Evolutionary conservation across 495 filamentous ascomycete genomes (phyloP).

Genomic region (Xylaria venustula): DNA sequence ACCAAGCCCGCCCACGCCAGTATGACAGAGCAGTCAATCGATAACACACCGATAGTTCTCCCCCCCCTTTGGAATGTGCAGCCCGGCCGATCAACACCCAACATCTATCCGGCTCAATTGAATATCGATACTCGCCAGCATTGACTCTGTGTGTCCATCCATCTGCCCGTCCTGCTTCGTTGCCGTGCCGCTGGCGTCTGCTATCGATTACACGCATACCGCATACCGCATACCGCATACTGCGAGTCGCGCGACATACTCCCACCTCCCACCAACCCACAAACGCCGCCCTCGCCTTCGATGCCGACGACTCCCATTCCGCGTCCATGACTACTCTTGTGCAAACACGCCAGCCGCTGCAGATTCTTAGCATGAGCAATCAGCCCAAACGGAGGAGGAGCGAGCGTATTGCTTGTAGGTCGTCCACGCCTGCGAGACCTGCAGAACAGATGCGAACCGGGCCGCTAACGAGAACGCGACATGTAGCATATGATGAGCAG

Average conservation of each 20-base stretch:
- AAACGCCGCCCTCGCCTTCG: conserved; percentile 17
- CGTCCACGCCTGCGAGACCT: conserved; percentile 5
- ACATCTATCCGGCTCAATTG: conserved; percentile 1
- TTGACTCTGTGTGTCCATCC: too few relatives aligned
- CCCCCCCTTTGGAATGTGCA: neutral
- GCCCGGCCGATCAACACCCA: neutral
- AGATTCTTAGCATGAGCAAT: conserved; percentile 60
- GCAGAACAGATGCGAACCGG: neutral
- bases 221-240: too few relatives aligned
- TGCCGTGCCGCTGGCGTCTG: conserved; percentile 8
- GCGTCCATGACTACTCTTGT: conserved; percentile 63
- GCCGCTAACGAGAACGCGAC: conserved; percentile 18
- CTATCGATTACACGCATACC: conserved; percentile 1
- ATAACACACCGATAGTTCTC: conserved; percentile 5
- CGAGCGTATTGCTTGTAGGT: conserved; percentile 57
- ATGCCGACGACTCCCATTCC: conserved; percentile 13
- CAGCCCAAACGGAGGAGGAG: conserved; percentile 54
- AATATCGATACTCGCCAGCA: conserved; percentile 11
- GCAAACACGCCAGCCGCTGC: conserved; percentile 55
- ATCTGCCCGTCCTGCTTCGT: neutral
- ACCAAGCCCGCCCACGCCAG: conserved; percentile 19
- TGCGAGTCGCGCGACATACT: conserved; percentile 17
- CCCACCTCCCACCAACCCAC: conserved; percentile 1
- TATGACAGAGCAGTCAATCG: conserved; percentile 9
- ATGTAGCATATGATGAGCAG: conserved; percentile 58